These are phyloP conservation scores for Metschnikowia reukaufii DNA, from an alignment of 805 yeast species.

Conservation along the genomic window DNA sequence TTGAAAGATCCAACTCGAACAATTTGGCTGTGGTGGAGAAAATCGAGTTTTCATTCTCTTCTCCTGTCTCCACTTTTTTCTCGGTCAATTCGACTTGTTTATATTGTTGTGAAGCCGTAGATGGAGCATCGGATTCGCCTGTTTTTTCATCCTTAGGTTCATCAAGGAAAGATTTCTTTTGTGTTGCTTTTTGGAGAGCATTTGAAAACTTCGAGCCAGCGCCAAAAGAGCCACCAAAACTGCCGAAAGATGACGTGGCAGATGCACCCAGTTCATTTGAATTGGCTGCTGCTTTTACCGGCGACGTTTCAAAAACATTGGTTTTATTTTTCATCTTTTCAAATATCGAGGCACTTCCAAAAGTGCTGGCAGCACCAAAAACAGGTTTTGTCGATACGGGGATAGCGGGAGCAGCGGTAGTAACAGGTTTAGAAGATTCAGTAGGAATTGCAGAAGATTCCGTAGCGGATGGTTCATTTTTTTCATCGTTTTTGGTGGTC, in stretches of 20 bases:
- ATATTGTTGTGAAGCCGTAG: conserved; percentile 40
- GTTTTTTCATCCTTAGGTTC: conserved; percentile 25
- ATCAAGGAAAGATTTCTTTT: conserved; percentile 60
- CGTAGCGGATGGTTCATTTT: no score
- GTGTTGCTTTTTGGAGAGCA: conserved; percentile 54
- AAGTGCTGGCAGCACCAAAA: conserved; percentile 44
- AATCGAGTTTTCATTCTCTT: conserved; percentile 74
- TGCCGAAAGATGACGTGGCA: conserved; percentile 15
- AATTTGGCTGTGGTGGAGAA: conserved; percentile 75
- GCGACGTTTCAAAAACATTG: conserved; percentile 26
- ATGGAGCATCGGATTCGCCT: conserved; percentile 19
- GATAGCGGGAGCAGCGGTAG: not conserved
- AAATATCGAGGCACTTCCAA: conserved; percentile 31
- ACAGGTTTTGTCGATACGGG: conserved; percentile 23
- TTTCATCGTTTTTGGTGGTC: not conserved
- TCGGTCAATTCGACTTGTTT: conserved; percentile 58
- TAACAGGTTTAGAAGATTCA: not conserved
- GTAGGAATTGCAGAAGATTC: no score
- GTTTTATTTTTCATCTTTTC: conserved; percentile 26
- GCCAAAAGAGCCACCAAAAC: conserved; percentile 41
- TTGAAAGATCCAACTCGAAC: conserved; percentile 68
- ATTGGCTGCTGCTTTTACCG: not conserved
- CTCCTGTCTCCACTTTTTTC: conserved; percentile 76
- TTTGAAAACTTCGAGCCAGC: conserved; percentile 48
- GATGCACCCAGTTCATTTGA: not conserved